These are phyloP conservation scores for Immersiella caudata DNA, from an alignment of 495 filamentous ascomycete genomes.

Conservation along the genomic window DNA sequence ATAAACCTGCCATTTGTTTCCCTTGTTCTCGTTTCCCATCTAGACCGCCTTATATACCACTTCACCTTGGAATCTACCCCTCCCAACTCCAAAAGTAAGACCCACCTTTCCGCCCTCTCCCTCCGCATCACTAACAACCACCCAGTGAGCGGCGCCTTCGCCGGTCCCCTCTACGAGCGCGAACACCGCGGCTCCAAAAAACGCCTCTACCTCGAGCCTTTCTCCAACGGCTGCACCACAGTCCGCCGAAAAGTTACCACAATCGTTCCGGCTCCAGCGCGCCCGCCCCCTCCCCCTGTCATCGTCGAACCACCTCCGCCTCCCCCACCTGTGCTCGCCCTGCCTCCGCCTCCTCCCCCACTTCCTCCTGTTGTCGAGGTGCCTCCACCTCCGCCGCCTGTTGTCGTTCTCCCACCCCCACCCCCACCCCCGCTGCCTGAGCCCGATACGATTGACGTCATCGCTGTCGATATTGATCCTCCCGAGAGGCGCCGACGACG, in stretches of 20 bases:
- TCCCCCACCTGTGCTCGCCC: conserved; percentile 27
- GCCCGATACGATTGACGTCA: conserved; percentile 51
- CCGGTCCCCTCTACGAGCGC: conserved; percentile 17
- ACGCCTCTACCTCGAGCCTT: conserved; percentile 50
- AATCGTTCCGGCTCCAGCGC: conserved; percentile 43
- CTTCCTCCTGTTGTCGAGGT: conserved; percentile 26
- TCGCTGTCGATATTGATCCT: conserved; percentile 55
- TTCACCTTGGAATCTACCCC: background rate
- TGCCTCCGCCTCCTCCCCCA: conserved; percentile 23
- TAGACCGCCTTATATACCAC: too few species aligned
- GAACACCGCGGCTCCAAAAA: conserved; percentile 39
- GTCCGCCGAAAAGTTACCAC: conserved; percentile 48
- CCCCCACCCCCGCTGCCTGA: conserved; percentile 31
- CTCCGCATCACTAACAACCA: background rate
- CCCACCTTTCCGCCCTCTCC: background rate
- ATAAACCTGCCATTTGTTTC: background rate
- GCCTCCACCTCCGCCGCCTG: conserved; percentile 34
- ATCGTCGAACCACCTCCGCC: conserved; percentile 36
- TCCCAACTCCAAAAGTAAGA: conserved; percentile 1
- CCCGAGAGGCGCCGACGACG: conserved; percentile 30
- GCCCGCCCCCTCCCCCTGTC: conserved; percentile 36
- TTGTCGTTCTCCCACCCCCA: conserved; percentile 27
- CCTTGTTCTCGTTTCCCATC: background rate
- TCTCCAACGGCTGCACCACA: conserved; percentile 39
- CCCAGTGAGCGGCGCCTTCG: conserved; percentile 5